Evolutionary conservation across 352 stramenopile genomes (phyloP).

Genomic region (Ophiocytium majus): DNA sequence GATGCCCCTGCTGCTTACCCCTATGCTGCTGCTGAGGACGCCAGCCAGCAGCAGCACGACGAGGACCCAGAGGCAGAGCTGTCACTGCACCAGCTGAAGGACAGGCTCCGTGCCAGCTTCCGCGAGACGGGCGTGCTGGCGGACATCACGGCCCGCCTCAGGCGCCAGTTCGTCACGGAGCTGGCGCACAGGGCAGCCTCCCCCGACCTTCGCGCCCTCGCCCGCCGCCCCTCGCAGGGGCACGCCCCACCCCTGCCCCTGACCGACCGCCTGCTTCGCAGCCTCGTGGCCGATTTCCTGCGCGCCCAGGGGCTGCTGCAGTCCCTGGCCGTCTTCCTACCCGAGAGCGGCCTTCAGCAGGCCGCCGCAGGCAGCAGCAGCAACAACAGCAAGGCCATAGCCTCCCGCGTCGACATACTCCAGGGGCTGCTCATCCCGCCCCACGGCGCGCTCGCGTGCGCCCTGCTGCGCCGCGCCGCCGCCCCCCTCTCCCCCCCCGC

Average conservation of each 20-base stretch:
- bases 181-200: conserved; percentile 2
- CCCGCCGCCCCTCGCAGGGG: not conserved
- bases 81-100: conserved; percentile 29
- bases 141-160: conserved; percentile 35
- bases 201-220: not conserved
- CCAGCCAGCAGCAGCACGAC: not conserved
- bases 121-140: conserved; percentile 36
- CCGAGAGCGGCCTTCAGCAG: conserved; percentile 30
- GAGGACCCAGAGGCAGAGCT: not conserved
- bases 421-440: conserved; percentile 31
- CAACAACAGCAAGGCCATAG: not conserved
- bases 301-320: conserved; percentile 35
- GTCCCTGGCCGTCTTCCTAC: conserved; percentile 36
- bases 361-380: not conserved
- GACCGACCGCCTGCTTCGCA: not conserved
- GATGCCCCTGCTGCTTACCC: too few relatives aligned
- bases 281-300: conserved; percentile 40
- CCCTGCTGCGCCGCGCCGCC: conserved; percentile 13
- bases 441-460: conserved; percentile 21
- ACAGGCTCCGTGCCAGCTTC: conserved; percentile 29
- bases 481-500: not conserved
- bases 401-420: conserved; percentile 34
- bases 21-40: too few relatives aligned
- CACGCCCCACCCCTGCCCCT: not conserved
- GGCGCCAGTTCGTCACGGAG: conserved; percentile 40